phyloP scores from a whole-genome alignment of 768 basidiomycete species.

The Kwoniella dendrophila region DNA sequence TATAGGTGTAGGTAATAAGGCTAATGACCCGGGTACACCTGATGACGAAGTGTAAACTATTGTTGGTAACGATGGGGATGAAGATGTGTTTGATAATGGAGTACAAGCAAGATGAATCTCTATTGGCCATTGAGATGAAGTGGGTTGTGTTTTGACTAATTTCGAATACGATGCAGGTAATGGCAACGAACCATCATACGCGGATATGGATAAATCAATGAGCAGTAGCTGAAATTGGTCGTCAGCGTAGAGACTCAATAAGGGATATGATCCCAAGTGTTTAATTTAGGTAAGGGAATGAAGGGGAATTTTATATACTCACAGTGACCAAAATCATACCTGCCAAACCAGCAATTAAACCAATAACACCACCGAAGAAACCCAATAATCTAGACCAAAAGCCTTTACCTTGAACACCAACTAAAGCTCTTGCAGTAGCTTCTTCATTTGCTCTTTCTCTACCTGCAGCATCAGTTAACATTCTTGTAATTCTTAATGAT shows the following conservation, averaged over 20 bases:
- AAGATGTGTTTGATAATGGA: too few relatives aligned
- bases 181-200: conserved; percentile 47
- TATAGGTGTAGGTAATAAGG: conserved; percentile 43
- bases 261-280: too few relatives aligned
- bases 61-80: conserved; percentile 42
- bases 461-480: conserved; percentile 46
- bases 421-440: conserved; percentile 41
- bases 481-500: conserved; percentile 42
- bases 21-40: conserved; percentile 52
- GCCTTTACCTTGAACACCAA: conserved; percentile 45
- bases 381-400: conserved; percentile 39
- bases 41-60: conserved; percentile 53
- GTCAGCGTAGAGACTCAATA: not conserved
- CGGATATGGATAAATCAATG: conserved; percentile 49
- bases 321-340: conserved; percentile 47
- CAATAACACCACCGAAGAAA: conserved; percentile 42
- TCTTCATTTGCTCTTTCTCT: conserved; percentile 43
- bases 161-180: conserved; percentile 36
- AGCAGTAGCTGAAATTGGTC: conserved; percentile 45
- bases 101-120: conserved; percentile 51
- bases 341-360: conserved; percentile 48
- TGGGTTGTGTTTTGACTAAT: conserved; percentile 37
- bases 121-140: conserved; percentile 39
- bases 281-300: not conserved
- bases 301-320: conserved; percentile 23